Evolutionary conservation across 192 early-diverging fungal genomes (phyloP).

Genomic region (Gigaspora rosea): DNA sequence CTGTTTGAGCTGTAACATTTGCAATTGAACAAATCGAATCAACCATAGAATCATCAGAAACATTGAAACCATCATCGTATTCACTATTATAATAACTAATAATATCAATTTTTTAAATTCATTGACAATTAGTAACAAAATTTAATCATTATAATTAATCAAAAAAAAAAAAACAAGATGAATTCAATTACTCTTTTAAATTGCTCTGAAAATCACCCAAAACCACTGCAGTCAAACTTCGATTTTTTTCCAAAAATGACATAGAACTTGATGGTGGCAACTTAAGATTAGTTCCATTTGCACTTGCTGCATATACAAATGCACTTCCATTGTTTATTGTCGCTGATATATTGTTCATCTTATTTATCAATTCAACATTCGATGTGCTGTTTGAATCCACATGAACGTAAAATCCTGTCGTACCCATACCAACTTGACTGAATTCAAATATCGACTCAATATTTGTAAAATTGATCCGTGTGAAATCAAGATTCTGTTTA

Average conservation of each 20-base stretch:
- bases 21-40: slow-evolving; percentile 62
- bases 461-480: slow-evolving; percentile 60
- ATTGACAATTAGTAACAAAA: slow-evolving; percentile 12
- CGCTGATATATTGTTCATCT: slow-evolving; percentile 11
- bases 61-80: slow-evolving; percentile 53
- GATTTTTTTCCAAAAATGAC: slow-evolving; percentile 65
- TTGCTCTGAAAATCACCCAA: slow-evolving; percentile 60
- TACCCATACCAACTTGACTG: slow-evolving; percentile 54
- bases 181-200: slow-evolving; percentile 47
- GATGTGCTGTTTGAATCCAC: slow-evolving; percentile 39
- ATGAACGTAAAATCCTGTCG: slow-evolving; percentile 44
- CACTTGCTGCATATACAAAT: slow-evolving; percentile 46
- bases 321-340: slow-evolving; percentile 9
- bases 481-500: slow-evolving; percentile 61
- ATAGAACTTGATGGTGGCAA: slow-evolving; percentile 75
- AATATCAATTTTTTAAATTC: not conserved
- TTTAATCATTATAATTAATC: slow-evolving; percentile 30
- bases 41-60: slow-evolving; percentile 31
- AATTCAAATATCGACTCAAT: slow-evolving; percentile 77
- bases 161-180: too few relatives aligned
- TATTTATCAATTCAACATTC: slow-evolving; percentile 7
- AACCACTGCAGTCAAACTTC: slow-evolving; percentile 53
- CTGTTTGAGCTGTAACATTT: slow-evolving; percentile 55
- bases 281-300: slow-evolving; percentile 44
- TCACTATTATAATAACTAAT: slow-evolving; percentile 63